Evolutionary conservation across 23 red algal genomes (phyloP).

Genomic region (Chondrus crispus): DNA sequence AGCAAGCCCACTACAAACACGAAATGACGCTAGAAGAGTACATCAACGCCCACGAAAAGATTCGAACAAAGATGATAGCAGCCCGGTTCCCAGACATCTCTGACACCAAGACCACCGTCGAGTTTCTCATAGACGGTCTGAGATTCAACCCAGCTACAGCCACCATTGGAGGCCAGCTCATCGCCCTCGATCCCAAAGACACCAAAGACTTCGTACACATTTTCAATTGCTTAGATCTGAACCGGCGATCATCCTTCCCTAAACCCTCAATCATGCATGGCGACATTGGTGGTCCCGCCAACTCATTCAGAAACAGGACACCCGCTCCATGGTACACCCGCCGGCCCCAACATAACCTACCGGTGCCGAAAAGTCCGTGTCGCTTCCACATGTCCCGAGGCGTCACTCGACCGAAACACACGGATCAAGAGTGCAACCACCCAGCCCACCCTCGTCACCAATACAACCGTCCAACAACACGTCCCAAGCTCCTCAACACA

Average conservation of each 20-base stretch:
- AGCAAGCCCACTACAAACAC: not conserved
- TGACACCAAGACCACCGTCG: not conserved
- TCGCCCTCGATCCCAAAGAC: no score
- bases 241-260: no score
- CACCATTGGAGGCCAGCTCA: no score
- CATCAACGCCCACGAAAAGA: not conserved
- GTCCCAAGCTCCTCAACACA: no score
- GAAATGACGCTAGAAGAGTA: not conserved
- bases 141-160: not conserved
- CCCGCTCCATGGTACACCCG: no score
- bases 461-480: no score
- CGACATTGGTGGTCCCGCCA: no score
- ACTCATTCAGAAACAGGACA: no score
- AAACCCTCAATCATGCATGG: no score
- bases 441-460: not conserved
- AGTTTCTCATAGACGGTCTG: not conserved
- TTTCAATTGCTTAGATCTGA: no score
- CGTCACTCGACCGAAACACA: not conserved
- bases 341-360: no score
- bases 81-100: not conserved
- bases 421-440: not conserved
- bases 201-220: no score
- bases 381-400: not conserved
- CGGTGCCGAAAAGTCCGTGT: not conserved
- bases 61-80: constrained; percentile 1